Base-by-base conservation (phyloP, 106 monocot genomes). In the Apostasia ramifera region DNA sequence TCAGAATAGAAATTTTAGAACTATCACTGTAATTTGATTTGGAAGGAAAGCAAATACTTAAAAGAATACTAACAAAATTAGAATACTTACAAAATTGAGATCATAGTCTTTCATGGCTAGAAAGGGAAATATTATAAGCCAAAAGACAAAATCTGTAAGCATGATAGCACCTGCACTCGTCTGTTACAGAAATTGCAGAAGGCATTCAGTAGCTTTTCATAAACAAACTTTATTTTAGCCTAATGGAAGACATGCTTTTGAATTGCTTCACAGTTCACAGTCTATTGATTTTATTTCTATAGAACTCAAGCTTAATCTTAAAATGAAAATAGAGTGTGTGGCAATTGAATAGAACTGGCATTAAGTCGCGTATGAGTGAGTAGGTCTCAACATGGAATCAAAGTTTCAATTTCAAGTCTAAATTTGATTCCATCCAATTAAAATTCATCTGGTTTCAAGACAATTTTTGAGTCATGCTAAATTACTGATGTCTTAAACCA, bases 121-220 rank as follows among this genome's bases (percentile, higher is more conserved):
- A 74, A 99, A 88, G 40, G 98, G 98, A 61, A 93, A 83, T 57
- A 99, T 85, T 67, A 99, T 80, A 8, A 93, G 75, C 98, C 98
- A 99, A 81, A 99, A 99, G 49, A 99, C 90, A 61, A 76, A 87
- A 76, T 99, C 98, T 7, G 98, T 99, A 14, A 99, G 79, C 75
- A 99, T 82, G 76, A 99, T 93, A 60, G 98, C 98, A 66, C 98
- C 98, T 74, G 98, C 98, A 83, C 82, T 99, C 68, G 80, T 93
- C 98, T 98, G 84, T 72, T 8, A 44, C 43, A 62, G n/a, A 11
- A 10, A 65, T 8, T 47, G 46, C 6, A 65, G 46, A 5, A 9
- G 48, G 37, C 43, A 62, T 44, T 44, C 13, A 62, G 38, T 56
- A 9, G 13, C 56, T 7, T 52, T 52, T 7, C 1, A 5, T 7